Base-by-base conservation (phyloP, 2,329 filamentous ascomycete genomes). In the Neofusicoccum laricinum region DNA sequence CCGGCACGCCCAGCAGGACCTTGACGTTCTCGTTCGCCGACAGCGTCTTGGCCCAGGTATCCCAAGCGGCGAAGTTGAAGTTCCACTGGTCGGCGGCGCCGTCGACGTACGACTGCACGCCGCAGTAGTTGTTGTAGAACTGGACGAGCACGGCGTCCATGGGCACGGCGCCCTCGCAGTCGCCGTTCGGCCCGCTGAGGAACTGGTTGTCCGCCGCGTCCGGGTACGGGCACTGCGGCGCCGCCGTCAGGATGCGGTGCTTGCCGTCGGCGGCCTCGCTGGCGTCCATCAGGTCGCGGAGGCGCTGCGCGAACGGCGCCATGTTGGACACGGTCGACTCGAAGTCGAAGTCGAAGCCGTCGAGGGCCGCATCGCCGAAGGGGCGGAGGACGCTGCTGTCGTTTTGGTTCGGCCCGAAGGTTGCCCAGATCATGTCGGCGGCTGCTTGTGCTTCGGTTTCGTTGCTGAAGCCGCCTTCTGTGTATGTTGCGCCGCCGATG, bases 281-380 rank as follows among this genome's bases (percentile, higher is more conserved):
- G 19, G 77, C 77, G 68, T 86, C 79, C 81, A 88, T 88, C 38
- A 82, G 70, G 15, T 73, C 69, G 34, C 87, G 85, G 10, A 91
- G 81, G 62, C 82, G 78, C 41, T 81, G 78, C 1, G 83, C 88
- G 69, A 92, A 90, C 1, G 84, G 77, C 0, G 79, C 81, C 77
- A 89, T 86, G 76, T 90, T 88, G 53, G 75, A 75, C 14, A 84
- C 83, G 2, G 76, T 75, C 4, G 84, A 80, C 77, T 92, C 90
- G 67, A 92, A 88, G 73, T 93, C 90, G 67, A 92, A 86, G 76
- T 93, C 90, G 73, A 93, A 92, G 4, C 90, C 90, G 73, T 93
- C 89, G 46, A 93, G 78, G 3, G 85, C 80, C 10, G 87, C 85
- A 12, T 78, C 76, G 62, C 88, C 88, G 72, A 92, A 92, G 1